These are phyloP conservation scores for Populus alba DNA, from an alignment of 345 rosid species.

Conservation along the genomic window DNA sequence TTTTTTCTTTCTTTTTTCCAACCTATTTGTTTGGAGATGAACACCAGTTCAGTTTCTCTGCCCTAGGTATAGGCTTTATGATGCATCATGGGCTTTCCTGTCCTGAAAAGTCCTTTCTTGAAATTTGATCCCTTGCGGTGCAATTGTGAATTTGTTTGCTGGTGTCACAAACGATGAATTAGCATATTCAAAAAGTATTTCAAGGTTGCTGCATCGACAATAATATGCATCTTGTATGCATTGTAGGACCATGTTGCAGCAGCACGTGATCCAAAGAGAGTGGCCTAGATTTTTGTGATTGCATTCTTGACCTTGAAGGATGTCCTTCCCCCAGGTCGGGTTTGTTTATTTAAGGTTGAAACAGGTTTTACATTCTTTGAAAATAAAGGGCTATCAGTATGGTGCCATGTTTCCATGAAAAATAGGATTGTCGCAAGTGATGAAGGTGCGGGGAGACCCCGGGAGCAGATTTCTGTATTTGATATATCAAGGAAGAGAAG, in stretches of 20 bases:
- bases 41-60: not conserved
- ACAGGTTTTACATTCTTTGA: slow-evolving; percentile 18
- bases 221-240: slow-evolving; percentile 8
- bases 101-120: not conserved
- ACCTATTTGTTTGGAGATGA: not conserved
- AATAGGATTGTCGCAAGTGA: not conserved
- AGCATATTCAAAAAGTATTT: no score
- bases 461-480: slow-evolving; percentile 22
- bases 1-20: not conserved
- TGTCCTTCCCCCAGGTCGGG: not conserved
- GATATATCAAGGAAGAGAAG: slow-evolving; percentile 12
- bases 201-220: not conserved
- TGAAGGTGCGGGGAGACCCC: slow-evolving; percentile 9
- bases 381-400: slow-evolving; percentile 11
- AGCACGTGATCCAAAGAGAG: slow-evolving; percentile 73
- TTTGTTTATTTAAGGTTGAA: slow-evolving; percentile 6
- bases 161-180: no score
- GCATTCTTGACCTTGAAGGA: slow-evolving; percentile 3
- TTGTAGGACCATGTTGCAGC: slow-evolving; percentile 82
- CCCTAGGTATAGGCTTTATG: not conserved
- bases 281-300: slow-evolving; percentile 22
- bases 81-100: not conserved
- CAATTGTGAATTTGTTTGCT: no score
- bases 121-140: no score
- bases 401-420: slow-evolving; percentile 12